Base-by-base conservation (phyloP, 208 protist genomes). In the Crithidia expoeki region DNA sequence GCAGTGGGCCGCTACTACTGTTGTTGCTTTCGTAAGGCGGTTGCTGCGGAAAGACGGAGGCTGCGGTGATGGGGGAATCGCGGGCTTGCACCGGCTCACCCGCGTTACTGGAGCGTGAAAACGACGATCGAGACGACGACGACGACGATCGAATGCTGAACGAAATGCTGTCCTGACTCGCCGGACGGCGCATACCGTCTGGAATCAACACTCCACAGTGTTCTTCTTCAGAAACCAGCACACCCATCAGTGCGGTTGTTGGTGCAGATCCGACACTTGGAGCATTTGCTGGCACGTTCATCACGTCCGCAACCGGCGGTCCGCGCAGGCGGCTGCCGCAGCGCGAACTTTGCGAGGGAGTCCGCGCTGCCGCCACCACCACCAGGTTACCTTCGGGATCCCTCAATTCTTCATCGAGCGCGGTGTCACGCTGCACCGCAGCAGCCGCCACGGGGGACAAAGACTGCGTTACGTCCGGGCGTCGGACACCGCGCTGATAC, bases 71-170 rank as follows among this genome's bases (percentile, higher is more conserved):
- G 11, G 21, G 50, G 2, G 21, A 36, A 27, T 36, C 16, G 16
- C 17, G 32, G 3, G 23, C 21, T 6, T 59, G 10, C 21, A 12
- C 12, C 21, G 42, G 49, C 3, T 51, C 68, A 1, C 27, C 53
- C 27, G 49, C 58, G 16, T 33, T 57, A 23, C 38, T 44, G 19
- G 40, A 47, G 6, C 17, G 19, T 2, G 60, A 28, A n/a, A 33
- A 52, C 23, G 27, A 34, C 30, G 55, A 30, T 0, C 23, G 11
- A 1, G 60, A 53, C 9, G 60, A 66, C 2, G 46, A 53, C 0
- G 46, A 61, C 5, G 71, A 71, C 7, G 62, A 52, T 1, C 6
- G 19, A 16, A 65, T 66, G 55, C 53, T 58, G 17, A 71, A 52
- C 7, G 32, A 17, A 21, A 67, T 67, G 47, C 63, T 76, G 34